Base-by-base conservation (phyloP, 2,329 filamentous ascomycete species). In the Aspergillus udagawae region DNA sequence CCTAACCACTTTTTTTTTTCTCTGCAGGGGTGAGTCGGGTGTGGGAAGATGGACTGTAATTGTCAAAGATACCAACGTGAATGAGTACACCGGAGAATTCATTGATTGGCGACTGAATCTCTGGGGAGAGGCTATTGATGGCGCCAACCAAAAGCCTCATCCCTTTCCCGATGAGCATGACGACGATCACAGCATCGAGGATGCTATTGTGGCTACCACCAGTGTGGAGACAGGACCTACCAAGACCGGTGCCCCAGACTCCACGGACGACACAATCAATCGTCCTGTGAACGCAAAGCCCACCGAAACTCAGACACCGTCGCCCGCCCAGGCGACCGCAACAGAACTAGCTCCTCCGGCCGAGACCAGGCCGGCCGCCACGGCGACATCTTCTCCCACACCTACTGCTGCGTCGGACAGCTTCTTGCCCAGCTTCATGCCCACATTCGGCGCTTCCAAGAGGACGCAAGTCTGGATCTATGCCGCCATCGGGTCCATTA, bases 391-490 rank as follows among this genome's bases (percentile, higher is more conserved):
- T 6, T 67, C 70, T 5, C 60, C 71, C 21, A 54, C 67, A 67
- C 49, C 75, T 56, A 65, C 66, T 23, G 61, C 73, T 23, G 78
- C 73, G 61, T 77, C 76, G 4, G 73, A 75, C 42, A 81, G 81
- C 63, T 87, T 90, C 60, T 81, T 97, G 20, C 92, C 92, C 1
- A 92, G 89, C 7, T 90, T 89, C 79, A 88, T 97, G 70, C 92
- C 93, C 0, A 93, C 90, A 1, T 96, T 97, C 67, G 91, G 92
- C 54, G 88, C 92, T 41, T 92, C 89, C 8, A 91, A 91, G 65
- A 86, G 85, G 68, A 96, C 92, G 0, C 91, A 95, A 71, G 83
- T 90, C 59, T 99, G 94, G 94, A 96, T 99, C 65, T 97, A 88
- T 72, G 92, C 91, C 56, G 86, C 92, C 3, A 77, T 94, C 23